Evolutionary conservation across 1,284 basidiomycete species (phyloP).

Genomic region (Afroboletus lepidellus): DNA sequence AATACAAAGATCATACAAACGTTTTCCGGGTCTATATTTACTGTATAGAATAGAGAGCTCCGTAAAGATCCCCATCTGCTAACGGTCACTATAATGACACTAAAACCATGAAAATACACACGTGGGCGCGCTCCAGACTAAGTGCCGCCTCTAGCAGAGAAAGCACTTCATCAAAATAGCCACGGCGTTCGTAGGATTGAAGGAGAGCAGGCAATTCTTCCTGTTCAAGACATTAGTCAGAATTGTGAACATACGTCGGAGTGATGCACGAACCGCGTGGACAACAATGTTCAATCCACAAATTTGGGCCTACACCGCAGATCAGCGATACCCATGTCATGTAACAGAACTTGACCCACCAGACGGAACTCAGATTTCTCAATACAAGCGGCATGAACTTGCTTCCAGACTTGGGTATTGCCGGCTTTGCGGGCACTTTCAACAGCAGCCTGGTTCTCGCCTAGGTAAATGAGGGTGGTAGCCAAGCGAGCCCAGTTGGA

Average conservation of each 20-base stretch:
- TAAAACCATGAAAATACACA: slow-evolving; percentile 40
- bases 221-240: slow-evolving; percentile 34
- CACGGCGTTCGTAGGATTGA: slow-evolving; percentile 85
- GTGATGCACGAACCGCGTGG: slow-evolving; percentile 63
- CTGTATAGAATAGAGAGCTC: slow-evolving; percentile 94
- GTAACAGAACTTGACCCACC: slow-evolving; percentile 35
- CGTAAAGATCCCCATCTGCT: slow-evolving; percentile 86
- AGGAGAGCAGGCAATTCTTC: slow-evolving; percentile 89
- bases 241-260: neutral
- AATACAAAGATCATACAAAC: slow-evolving; percentile 47
- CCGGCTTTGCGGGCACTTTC: slow-evolving; percentile 99
- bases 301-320: slow-evolving; percentile 76
- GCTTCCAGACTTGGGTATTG: slow-evolving; percentile 99
- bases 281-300: slow-evolving; percentile 95
- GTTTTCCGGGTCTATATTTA: slow-evolving; percentile 94
- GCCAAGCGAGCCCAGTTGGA: slow-evolving; percentile 98
- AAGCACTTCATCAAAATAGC: slow-evolving; percentile 95
- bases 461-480: slow-evolving; percentile 97
- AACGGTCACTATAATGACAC: slow-evolving; percentile 14
- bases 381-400: slow-evolving; percentile 97
- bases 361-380: slow-evolving; percentile 97
- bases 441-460: slow-evolving; percentile 97
- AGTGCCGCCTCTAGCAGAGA: slow-evolving; percentile 91
- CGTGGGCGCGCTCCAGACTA: slow-evolving; percentile 93
- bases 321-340: slow-evolving; percentile 4